Percentiles rank a stretch among this genome's conserved stretches.
Conservation (phyloP, 305 asterid species). For the Fraxinus baroniana region DNA sequence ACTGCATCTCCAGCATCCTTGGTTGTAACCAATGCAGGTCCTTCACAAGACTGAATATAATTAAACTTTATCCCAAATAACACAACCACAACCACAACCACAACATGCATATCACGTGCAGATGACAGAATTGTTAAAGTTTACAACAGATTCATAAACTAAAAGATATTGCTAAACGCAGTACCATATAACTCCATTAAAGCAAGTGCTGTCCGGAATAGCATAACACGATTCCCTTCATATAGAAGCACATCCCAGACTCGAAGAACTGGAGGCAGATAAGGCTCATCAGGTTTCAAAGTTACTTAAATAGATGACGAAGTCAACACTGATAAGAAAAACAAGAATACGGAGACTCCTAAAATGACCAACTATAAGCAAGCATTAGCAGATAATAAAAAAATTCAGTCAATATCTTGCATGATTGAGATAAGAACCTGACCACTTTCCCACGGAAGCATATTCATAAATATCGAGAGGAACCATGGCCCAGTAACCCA, state of each 20-base stretch:
- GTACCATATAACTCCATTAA: constrained; percentile 90
- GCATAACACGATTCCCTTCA: constrained; percentile 97
- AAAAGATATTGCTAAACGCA: constrained; percentile 31
- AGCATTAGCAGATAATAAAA: background rate
- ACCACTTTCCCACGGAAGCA: constrained; percentile 99
- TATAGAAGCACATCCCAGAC: constrained; percentile 98
- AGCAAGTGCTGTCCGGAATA: constrained; percentile 89
- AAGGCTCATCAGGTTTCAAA: background rate
- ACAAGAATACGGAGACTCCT: constrained; percentile 13
- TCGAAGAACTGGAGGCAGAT: constrained; percentile 69
- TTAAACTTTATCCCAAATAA: constrained; percentile 27
- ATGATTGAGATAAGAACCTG: constrained; percentile 41
- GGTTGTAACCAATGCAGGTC: constrained; percentile 96
- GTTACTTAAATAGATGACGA: constrained; percentile 1
- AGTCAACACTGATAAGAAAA: constrained; percentile 9
- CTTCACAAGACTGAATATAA: constrained; percentile 50
- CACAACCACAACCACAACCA: too few relatives aligned
- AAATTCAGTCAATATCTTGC: background rate
- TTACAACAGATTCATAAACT: background rate
- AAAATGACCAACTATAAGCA: constrained; percentile 8
- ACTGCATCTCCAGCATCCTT: constrained; percentile 99
- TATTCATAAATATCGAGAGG: constrained; percentile 93
- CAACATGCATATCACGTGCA: background rate
- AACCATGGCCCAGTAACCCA: constrained; percentile 99
- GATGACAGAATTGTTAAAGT: background rate